Evolutionary conservation across 306 rosid genomes (phyloP).

Genomic region (Cicer judaicum): DNA sequence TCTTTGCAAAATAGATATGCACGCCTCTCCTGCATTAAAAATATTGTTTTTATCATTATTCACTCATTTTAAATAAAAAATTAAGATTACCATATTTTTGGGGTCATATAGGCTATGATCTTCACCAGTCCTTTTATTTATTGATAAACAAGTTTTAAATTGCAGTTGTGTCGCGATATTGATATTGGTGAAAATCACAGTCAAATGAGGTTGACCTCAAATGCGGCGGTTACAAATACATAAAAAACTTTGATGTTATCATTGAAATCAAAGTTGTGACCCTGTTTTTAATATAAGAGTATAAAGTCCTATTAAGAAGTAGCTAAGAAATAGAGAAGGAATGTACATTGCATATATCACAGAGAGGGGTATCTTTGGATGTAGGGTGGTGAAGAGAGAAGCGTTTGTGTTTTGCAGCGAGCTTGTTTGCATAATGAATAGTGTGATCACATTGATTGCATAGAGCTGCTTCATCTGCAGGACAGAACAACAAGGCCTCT

Average conservation of each 20-base stretch:
- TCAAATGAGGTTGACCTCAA: no score
- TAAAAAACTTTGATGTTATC: not conserved
- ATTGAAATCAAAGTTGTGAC: not conserved
- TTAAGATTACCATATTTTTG: not conserved
- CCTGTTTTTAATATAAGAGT: not conserved
- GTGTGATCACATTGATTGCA: slow-evolving; percentile 69
- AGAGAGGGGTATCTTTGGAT: slow-evolving; percentile 58
- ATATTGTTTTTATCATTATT: not conserved
- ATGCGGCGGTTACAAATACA: not conserved
- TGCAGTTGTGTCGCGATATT: no score
- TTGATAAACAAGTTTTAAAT: no score
- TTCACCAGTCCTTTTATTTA: not conserved
- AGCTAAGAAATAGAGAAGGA: not conserved
- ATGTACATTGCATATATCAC: slow-evolving; percentile 46
- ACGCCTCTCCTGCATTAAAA: slow-evolving; percentile 62
- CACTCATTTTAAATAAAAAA: not conserved
- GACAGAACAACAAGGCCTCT: slow-evolving; percentile 71
- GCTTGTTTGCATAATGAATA: slow-evolving; percentile 81
- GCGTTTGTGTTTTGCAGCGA: slow-evolving; percentile 71
- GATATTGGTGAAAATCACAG: no score
- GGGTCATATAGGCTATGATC: not conserved
- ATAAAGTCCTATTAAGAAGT: not conserved
- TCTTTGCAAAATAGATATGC: slow-evolving; percentile 81
- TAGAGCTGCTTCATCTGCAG: slow-evolving; percentile 88
- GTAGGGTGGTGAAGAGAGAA: slow-evolving; percentile 64